phyloP scores from a whole-genome alignment of 441 rosid genomes.

The Kokia cookei region DNA sequence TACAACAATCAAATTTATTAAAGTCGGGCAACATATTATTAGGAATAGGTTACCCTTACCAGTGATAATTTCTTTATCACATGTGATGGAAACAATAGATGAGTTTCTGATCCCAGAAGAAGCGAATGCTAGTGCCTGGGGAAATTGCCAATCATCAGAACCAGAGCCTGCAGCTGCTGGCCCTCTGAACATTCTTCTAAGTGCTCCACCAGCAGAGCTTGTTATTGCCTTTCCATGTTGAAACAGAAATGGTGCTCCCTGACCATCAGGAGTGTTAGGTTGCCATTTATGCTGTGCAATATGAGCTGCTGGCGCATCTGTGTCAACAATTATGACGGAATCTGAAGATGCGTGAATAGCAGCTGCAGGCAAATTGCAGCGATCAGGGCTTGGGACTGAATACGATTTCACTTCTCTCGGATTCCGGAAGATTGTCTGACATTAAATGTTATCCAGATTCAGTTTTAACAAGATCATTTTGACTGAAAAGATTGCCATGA shows the following conservation, averaged over 20 bases:
- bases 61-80: slow-evolving; percentile 81
- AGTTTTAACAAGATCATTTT: background rate
- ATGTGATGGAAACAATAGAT: slow-evolving; percentile 73
- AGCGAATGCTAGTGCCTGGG: slow-evolving; percentile 92
- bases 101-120: slow-evolving; percentile 83
- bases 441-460: slow-evolving; percentile 17
- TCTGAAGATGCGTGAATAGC: slow-evolving; percentile 90
- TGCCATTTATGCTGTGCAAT: slow-evolving; percentile 96
- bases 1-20: background rate
- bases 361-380: slow-evolving; percentile 97
- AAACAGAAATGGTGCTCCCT: slow-evolving; percentile 92
- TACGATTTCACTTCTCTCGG: slow-evolving; percentile 86
- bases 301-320: slow-evolving; percentile 91
- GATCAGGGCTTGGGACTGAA: slow-evolving; percentile 71
- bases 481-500: background rate
- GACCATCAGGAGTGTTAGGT: slow-evolving; percentile 96
- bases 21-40: background rate
- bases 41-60: slow-evolving; percentile 37
- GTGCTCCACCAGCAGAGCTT: slow-evolving; percentile 65
- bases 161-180: slow-evolving; percentile 53
- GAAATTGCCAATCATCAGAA: slow-evolving; percentile 73
- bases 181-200: slow-evolving; percentile 94
- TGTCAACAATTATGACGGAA: slow-evolving; percentile 68
- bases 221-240: slow-evolving; percentile 76
- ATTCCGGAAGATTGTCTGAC: slow-evolving; percentile 91